Conservation (phyloP, 805 yeast genomes). For the Limtongozyma cylindracea region DNA sequence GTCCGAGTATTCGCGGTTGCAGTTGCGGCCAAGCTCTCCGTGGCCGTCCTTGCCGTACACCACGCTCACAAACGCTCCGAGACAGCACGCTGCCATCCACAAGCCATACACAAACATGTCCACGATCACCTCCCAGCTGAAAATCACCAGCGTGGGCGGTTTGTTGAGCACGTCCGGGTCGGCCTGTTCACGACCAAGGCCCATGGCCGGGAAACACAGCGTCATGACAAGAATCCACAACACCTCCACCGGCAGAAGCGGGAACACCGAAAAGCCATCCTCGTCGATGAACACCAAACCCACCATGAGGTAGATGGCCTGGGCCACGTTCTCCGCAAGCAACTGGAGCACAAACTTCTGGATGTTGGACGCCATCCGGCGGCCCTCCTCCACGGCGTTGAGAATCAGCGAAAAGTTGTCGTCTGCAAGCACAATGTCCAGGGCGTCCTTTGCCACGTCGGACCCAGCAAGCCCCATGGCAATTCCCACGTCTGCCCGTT, state of each 20-base stretch:
- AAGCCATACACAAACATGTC: constrained; percentile 55
- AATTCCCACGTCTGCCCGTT: constrained; percentile 59
- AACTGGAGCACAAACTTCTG: constrained; percentile 58
- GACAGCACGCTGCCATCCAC: constrained; percentile 49
- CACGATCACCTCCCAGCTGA: constrained; percentile 36
- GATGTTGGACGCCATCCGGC: constrained; percentile 83
- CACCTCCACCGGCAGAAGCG: constrained; percentile 58
- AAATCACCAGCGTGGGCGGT: constrained; percentile 39
- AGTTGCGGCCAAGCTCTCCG: constrained; percentile 37
- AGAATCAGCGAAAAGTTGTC: constrained; percentile 91
- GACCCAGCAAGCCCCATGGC: constrained; percentile 65
- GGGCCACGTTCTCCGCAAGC: constrained; percentile 38
- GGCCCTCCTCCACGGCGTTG: constrained; percentile 90
- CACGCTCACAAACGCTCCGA: constrained; percentile 36
- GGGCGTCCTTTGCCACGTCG: constrained; percentile 87
- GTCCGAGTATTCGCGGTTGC: constrained; percentile 21
- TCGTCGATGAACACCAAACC: constrained; percentile 50
- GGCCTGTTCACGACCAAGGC: constrained; percentile 46
- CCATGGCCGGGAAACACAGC: constrained; percentile 70
- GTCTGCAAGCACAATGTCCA: constrained; percentile 92
- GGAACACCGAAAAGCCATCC: constrained; percentile 50
- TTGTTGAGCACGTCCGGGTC: constrained; percentile 34
- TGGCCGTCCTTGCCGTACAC: constrained; percentile 42
- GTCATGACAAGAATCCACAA: constrained; percentile 62
- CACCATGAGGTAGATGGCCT: constrained; percentile 41